Percentiles rank a stretch among this genome's conserved stretches.
Evolutionary conservation across 495 filamentous ascomycete species (phyloP).

Genomic region (Penicillium nucicola): DNA sequence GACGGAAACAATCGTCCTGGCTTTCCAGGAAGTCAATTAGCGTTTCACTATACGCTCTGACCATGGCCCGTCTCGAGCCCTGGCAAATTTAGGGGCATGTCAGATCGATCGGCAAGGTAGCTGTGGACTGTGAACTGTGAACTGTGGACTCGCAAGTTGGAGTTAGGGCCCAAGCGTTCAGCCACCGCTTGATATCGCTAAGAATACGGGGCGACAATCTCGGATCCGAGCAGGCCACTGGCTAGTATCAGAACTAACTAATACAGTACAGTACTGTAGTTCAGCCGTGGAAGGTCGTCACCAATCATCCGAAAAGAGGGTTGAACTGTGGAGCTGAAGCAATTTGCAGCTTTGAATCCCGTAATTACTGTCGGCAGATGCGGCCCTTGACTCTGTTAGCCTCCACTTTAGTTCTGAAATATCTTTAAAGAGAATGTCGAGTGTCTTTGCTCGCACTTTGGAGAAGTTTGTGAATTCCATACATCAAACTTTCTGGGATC

Average conservation of each 20-base stretch:
- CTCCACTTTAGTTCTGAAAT: neutral
- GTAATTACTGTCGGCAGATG: neutral
- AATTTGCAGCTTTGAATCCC: neutral
- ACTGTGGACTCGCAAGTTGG: too few relatives aligned
- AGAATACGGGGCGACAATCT: neutral
- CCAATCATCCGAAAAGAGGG: too few relatives aligned
- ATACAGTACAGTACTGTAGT: too few relatives aligned
- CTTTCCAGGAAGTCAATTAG: conserved; percentile 16
- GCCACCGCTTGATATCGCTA: neutral
- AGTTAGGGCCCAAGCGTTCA: too few relatives aligned
- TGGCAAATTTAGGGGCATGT: neutral
- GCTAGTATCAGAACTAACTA: too few relatives aligned
- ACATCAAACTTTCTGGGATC: neutral
- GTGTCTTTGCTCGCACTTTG: neutral
- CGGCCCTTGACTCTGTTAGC: neutral
- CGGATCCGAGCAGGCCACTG: neutral
- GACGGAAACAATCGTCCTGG: neutral
- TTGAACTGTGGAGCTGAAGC: neutral
- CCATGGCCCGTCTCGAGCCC: neutral
- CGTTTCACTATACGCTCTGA: conserved; percentile 9
- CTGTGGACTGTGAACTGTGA: neutral
- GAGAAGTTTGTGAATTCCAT: neutral
- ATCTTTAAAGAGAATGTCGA: neutral
- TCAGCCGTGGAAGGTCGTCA: too few relatives aligned
- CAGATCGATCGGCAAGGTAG: neutral